Percentiles rank a stretch among this genome's conserved stretches.
These are phyloP conservation scores for Aspergillus sclerotiicarbonarius DNA, from an alignment of 495 filamentous ascomycete genomes.

Conservation along the genomic window DNA sequence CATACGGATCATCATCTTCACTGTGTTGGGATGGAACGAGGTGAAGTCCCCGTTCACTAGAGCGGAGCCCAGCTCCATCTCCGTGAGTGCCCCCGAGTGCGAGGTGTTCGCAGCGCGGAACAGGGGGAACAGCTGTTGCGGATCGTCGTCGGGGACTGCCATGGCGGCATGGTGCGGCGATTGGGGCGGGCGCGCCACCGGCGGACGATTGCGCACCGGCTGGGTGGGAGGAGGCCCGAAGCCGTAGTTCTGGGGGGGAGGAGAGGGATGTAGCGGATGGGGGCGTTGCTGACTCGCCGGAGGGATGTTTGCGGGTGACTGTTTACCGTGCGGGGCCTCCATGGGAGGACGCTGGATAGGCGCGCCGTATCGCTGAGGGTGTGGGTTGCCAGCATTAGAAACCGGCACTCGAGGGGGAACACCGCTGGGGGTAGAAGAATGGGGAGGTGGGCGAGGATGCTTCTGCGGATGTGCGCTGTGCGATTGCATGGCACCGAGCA, in stretches of 20 bases:
- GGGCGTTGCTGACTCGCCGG: constrained; percentile 27
- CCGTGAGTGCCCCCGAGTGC: constrained; percentile 78
- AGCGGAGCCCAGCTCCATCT: constrained; percentile 83
- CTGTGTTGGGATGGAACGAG: constrained; percentile 91
- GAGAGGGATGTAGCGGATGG: constrained; percentile 48
- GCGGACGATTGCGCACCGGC: constrained; percentile 45
- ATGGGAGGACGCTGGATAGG: constrained; percentile 26
- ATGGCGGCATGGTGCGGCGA: constrained; percentile 58
- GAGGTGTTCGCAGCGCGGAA: constrained; percentile 89
- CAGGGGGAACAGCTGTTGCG: constrained; percentile 66
- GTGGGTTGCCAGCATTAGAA: constrained; percentile 24
- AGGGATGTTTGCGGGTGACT: constrained; percentile 33
- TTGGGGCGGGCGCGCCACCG: constrained; percentile 56
- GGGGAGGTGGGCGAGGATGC: constrained; percentile 31
- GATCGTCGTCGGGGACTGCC: constrained; percentile 61
- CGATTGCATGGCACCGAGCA: constrained; percentile 45
- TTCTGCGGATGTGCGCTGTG: constrained; percentile 18
- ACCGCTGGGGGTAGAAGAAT: constrained; percentile 20
- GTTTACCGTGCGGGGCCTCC: constrained; percentile 22
- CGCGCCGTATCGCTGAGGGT: constrained; percentile 23
- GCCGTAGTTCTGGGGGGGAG: constrained; percentile 60
- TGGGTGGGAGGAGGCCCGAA: constrained; percentile 53
- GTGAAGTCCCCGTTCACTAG: constrained; percentile 96
- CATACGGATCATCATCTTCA: constrained; percentile 99
- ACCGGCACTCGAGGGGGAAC: constrained; percentile 32